Evolutionary conservation across 768 basidiomycete genomes (phyloP).

Genomic region (Pleurotus giganteus): DNA sequence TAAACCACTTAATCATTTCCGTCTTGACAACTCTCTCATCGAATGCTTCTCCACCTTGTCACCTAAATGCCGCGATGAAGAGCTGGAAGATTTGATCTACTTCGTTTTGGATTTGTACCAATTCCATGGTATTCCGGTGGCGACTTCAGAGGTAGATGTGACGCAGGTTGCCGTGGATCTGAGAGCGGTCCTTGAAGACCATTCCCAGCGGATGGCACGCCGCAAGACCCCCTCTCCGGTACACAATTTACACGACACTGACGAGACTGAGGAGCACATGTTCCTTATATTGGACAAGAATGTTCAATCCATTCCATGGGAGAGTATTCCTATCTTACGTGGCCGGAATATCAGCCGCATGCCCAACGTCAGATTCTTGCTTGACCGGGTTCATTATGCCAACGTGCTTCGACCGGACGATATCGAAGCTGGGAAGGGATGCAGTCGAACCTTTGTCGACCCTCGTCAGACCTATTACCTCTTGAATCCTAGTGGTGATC

Average conservation of each 20-base stretch:
- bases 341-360: slow-evolving; percentile 90
- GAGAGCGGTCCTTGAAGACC: slow-evolving; percentile 72
- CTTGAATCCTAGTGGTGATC: slow-evolving; percentile 91
- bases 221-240: slow-evolving; percentile 20
- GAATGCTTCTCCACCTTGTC: slow-evolving; percentile 84
- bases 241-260: slow-evolving; percentile 12
- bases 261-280: slow-evolving; percentile 72
- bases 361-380: slow-evolving; percentile 83
- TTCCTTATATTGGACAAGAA: slow-evolving; percentile 92
- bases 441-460: slow-evolving; percentile 57
- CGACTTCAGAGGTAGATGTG: slow-evolving; percentile 88
- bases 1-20: slow-evolving; percentile 41
- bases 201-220: slow-evolving; percentile 37
- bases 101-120: slow-evolving; percentile 94
- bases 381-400: slow-evolving; percentile 75
- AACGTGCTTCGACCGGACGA: slow-evolving; percentile 36
- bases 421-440: slow-evolving; percentile 13
- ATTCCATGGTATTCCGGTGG: slow-evolving; percentile 86
- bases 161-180: slow-evolving; percentile 89
- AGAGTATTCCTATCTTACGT: slow-evolving; percentile 84
- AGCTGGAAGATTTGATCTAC: slow-evolving; percentile 92
- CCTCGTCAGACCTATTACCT: slow-evolving; percentile 75
- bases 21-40: slow-evolving; percentile 72
- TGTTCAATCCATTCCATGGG: slow-evolving; percentile 91
- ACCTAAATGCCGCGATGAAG: slow-evolving; percentile 84